These are phyloP conservation scores for Citrus hindsii DNA, from an alignment of 345 rosid species.

Conservation along the genomic window DNA sequence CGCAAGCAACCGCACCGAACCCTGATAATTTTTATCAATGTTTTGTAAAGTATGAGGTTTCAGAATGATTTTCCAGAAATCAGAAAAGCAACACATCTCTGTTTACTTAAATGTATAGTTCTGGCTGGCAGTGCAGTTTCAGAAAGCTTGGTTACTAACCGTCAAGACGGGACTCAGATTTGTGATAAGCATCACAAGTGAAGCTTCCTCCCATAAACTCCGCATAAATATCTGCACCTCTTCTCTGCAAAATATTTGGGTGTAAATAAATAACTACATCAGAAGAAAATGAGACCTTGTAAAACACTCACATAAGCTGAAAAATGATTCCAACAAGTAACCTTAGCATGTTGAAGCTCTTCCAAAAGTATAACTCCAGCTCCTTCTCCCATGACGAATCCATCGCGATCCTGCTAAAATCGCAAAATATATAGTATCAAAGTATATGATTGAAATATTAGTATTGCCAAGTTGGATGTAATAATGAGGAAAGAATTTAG, in stretches of 20 bases:
- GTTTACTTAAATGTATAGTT: background rate
- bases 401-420: conserved; percentile 47
- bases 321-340: conserved; percentile 1
- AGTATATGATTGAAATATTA: background rate
- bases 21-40: conserved; percentile 26
- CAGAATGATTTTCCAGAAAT: background rate
- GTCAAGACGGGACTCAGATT: conserved; percentile 51
- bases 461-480: background rate
- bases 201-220: conserved; percentile 63
- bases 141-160: conserved; percentile 20
- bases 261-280: background rate
- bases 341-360: conserved; percentile 64
- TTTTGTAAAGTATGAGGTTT: background rate
- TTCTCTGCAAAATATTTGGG: conserved; percentile 27
- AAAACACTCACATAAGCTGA: background rate
- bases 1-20: conserved; percentile 43
- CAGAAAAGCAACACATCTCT: no score
- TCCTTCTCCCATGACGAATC: conserved; percentile 66
- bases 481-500: background rate
- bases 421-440: background rate
- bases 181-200: conserved; percentile 50
- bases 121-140: background rate
- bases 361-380: conserved; percentile 61
- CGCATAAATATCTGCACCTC: conserved; percentile 54
- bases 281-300: background rate